Evolutionary conservation across 2,329 filamentous ascomycete genomes (phyloP).

Genomic region (Blastomyces percursus): DNA sequence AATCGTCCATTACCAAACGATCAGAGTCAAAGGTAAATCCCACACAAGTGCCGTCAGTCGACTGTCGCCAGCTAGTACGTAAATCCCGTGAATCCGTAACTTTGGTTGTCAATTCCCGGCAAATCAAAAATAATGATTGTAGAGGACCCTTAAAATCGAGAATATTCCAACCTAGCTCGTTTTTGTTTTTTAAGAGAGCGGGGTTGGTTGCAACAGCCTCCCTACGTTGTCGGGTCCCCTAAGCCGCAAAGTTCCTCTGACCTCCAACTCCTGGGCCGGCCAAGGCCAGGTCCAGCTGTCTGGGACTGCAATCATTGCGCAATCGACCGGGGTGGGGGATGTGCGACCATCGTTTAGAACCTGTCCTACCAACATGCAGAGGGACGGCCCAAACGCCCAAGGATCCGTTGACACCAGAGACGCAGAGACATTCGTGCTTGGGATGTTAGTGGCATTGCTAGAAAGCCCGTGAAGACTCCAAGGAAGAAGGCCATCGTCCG

Average conservation of each 20-base stretch:
- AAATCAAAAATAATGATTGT: background rate
- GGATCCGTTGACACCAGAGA: too few relatives aligned
- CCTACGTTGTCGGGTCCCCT: background rate
- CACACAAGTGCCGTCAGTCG: too few relatives aligned
- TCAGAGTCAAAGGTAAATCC: background rate
- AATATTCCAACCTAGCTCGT: background rate
- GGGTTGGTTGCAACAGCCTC: background rate
- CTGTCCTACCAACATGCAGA: too few relatives aligned
- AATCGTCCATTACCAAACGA: background rate
- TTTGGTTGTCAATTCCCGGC: background rate
- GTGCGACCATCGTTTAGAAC: too few relatives aligned
- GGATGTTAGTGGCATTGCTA: background rate
- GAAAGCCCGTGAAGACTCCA: background rate
- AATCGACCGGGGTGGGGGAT: background rate
- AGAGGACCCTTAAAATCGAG: background rate
- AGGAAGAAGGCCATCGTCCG: too few relatives aligned
- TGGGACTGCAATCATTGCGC: background rate
- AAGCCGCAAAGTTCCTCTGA: background rate
- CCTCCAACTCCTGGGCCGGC: background rate
- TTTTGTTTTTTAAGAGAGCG: background rate
- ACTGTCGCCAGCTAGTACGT: background rate
- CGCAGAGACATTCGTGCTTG: background rate
- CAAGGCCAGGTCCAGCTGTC: background rate
- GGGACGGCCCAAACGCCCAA: background rate
- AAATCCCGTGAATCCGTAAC: background rate